Evolutionary conservation across 176 grass and related monocot genomes (phyloP).

Genomic region (Areca catechu): DNA sequence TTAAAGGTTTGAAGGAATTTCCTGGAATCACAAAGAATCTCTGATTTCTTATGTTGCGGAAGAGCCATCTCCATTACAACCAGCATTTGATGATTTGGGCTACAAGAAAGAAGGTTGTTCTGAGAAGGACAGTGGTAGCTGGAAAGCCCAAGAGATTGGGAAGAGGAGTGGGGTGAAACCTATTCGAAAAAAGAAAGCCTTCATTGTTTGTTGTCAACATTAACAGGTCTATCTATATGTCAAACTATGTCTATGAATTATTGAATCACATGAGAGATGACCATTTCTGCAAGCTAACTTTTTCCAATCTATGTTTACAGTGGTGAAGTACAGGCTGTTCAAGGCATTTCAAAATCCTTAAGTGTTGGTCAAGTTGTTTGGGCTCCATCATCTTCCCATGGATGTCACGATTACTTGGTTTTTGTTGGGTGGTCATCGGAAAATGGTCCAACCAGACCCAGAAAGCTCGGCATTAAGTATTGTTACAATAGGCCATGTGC

Average conservation of each 20-base stretch:
- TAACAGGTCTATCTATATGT: slow-evolving; percentile 39
- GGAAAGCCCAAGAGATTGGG: slow-evolving; percentile 94
- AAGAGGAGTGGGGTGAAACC: slow-evolving; percentile 88
- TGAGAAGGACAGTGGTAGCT: slow-evolving; percentile 71
- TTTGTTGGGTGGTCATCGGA: slow-evolving; percentile 91
- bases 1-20: slow-evolving; percentile 92
- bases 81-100: slow-evolving; percentile 61
- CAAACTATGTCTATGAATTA: slow-evolving; percentile 5
- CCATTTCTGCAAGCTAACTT: slow-evolving; percentile 1
- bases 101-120: slow-evolving; percentile 58
- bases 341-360: slow-evolving; percentile 60
- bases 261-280: slow-evolving; percentile 3
- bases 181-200: slow-evolving; percentile 80
- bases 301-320: slow-evolving; percentile 23
- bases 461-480: slow-evolving; percentile 97
- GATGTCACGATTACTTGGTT: slow-evolving; percentile 41
- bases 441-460: slow-evolving; percentile 58
- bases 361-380: slow-evolving; percentile 93
- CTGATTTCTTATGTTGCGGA: slow-evolving; percentile 82
- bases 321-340: slow-evolving; percentile 63
- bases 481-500: slow-evolving; percentile 88
- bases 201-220: slow-evolving; percentile 62
- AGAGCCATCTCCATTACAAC: slow-evolving; percentile 63
- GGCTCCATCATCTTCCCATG: slow-evolving; percentile 47
- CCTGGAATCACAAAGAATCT: slow-evolving; percentile 85